Evolutionary conservation across 2,329 filamentous ascomycete species (phyloP), one percentile per base, ranked within the genome.

Genomic region (Colletotrichum ledebouriae): DNA sequence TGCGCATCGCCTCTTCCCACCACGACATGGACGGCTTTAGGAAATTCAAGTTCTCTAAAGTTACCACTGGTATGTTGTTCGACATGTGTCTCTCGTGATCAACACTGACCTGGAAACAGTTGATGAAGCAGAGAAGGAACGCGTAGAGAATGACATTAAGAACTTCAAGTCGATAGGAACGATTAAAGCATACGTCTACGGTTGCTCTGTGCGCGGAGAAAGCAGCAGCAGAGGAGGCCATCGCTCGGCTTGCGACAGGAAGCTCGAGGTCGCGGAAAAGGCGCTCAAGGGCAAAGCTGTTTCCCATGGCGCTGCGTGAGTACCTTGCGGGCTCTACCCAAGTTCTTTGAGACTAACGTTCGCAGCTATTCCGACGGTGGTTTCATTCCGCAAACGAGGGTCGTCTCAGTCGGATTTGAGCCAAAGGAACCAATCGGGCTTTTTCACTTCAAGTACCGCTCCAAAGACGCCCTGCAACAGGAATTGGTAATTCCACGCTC

Each of bases 401-500:
- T 12, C 44, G 13, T 60, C 10, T 58, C 20, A 20, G 71, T 39
- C 70, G 69, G 1, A 6, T 71, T 22, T 17, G 47, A 66, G 12
- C 69, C 39, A 52, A 12, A 62, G 58, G 10, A 47, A 7, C 58
- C 69, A 3, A 42, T 70, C 15, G 67, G 62, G 20, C 41, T 55
- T 22, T 74, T 73, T 56, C 70, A 29, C 39, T 76, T 76, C 66
- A 73, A 73, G 29, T 76, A 76, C 44, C 68, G 73, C 15, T 6
- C 11, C 11, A 6, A 10, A 74, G 73, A 71, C 34, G 71, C 73
- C 13, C 69, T 75, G 6, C 62, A 72, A 41, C 52, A 58, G 12
- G 70, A 74, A 42, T 52, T 70, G 13, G 42, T 75, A 22, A 67
- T 75, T 17, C 61, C 69, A 12, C 69, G 66, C 6, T 62, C 71